phyloP scores from a whole-genome alignment of 768 basidiomycete genomes.

The Macrolepiota albuminosa region DNA sequence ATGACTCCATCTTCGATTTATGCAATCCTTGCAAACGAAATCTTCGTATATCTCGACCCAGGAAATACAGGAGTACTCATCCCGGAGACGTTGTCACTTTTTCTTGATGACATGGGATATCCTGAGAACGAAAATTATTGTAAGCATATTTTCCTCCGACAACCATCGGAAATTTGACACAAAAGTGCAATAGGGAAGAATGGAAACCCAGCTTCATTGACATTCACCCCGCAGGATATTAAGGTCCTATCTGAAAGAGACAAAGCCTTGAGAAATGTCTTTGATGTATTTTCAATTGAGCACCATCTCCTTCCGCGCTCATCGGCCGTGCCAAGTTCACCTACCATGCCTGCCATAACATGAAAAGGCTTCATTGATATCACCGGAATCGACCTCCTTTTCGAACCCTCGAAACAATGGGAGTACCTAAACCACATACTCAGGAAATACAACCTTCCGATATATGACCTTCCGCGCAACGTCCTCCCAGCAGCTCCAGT shows the following conservation, averaged over 20 bases:
- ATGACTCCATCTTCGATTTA: constrained; percentile 11
- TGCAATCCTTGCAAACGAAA: constrained; percentile 10
- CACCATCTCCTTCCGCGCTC: constrained; percentile 10
- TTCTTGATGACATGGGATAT: constrained; percentile 13
- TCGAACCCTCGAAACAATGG: constrained; percentile 7
- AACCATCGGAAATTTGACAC: neutral
- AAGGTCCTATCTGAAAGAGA: neutral
- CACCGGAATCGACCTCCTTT: constrained; percentile 5
- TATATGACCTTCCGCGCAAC: constrained; percentile 8
- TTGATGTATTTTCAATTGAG: constrained; percentile 10
- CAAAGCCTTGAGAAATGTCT: constrained; percentile 7
- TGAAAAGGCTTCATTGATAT: constrained; percentile 14
- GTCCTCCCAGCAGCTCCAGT: constrained; percentile 7
- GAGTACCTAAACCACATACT: constrained; percentile 6
- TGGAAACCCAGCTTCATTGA: constrained; percentile 1
- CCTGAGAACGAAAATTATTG: constrained; percentile 7
- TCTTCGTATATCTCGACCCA: constrained; percentile 13
- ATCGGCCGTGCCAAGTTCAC: neutral
- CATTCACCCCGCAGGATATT: neutral
- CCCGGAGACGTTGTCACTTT: constrained; percentile 7
- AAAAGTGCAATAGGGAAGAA: constrained; percentile 7
- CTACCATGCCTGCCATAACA: constrained; percentile 12
- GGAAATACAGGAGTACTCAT: constrained; percentile 6
- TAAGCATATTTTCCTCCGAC: neutral
- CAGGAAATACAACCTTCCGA: constrained; percentile 8